phyloP scores from a whole-genome alignment of 805 yeast species.

The Maudiozyma barnettii region DNA sequence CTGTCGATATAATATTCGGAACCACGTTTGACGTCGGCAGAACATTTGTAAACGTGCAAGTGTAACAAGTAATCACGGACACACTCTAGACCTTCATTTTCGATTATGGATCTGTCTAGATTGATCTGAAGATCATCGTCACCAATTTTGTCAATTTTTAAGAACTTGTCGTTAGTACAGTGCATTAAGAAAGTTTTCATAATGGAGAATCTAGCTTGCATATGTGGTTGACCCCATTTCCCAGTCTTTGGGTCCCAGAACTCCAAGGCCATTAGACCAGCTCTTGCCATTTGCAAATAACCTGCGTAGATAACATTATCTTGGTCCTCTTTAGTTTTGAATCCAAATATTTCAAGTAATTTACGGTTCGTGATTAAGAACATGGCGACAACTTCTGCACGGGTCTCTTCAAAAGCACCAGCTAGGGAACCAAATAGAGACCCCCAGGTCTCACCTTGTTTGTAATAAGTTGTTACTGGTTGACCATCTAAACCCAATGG shows the following conservation, averaged over 20 bases:
- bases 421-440: constrained; percentile 72
- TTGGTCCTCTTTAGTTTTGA: constrained; percentile 45
- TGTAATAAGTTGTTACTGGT: constrained; percentile 61
- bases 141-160: constrained; percentile 39
- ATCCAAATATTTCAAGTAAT: constrained; percentile 66
- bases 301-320: constrained; percentile 57
- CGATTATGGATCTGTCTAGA: constrained; percentile 54
- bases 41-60: constrained; percentile 69
- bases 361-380: constrained; percentile 60
- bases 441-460: constrained; percentile 85
- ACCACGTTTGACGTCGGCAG: constrained; percentile 64
- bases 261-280: constrained; percentile 75
- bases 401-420: constrained; percentile 86
- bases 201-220: constrained; percentile 86
- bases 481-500: constrained; percentile 52
- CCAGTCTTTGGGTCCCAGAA: constrained; percentile 74
- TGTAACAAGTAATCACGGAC: constrained; percentile 61
- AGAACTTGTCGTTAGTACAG: constrained; percentile 48
- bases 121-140: constrained; percentile 51
- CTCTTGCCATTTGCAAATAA: constrained; percentile 76
- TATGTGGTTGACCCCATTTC: constrained; percentile 93
- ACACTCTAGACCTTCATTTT: constrained; percentile 61
- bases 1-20: constrained; percentile 51
- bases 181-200: constrained; percentile 58
- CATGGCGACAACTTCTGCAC: constrained; percentile 87